Conservation (phyloP, 306 rosid genomes). For the Cotoneaster glaucophyllus region DNA sequence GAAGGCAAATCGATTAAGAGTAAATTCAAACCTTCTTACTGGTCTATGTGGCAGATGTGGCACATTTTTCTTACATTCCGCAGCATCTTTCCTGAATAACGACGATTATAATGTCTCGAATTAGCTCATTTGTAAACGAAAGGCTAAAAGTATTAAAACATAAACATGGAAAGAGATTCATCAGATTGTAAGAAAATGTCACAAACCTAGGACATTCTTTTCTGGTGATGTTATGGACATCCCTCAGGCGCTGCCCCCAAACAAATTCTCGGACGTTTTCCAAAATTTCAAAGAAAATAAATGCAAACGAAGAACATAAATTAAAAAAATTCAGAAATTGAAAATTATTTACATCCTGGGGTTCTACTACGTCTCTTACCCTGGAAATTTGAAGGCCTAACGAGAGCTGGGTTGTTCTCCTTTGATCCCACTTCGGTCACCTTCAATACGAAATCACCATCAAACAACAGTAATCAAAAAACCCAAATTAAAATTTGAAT, state of each 20-base stretch:
- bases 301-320: background rate
- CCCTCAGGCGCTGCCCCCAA: constrained; percentile 21
- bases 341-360: background rate
- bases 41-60: constrained; percentile 9
- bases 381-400: constrained; percentile 23
- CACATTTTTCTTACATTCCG: background rate
- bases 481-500: background rate
- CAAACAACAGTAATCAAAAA: background rate
- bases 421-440: constrained; percentile 28
- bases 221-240: constrained; percentile 35
- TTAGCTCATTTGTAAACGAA: background rate
- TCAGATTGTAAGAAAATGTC: background rate
- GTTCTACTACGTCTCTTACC: constrained; percentile 8
- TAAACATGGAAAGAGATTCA: background rate
- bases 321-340: background rate
- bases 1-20: background rate
- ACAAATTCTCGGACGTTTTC: constrained; percentile 31
- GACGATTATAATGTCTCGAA: background rate
- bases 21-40: constrained; percentile 7
- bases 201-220: constrained; percentile 26
- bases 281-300: constrained; percentile 2
- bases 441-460: background rate
- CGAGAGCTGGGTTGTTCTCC: constrained; percentile 25
- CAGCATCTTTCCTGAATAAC: background rate
- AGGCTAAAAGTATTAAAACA: background rate